A percentile compares a stretch with the other conserved stretches of the same genome.
Conservation (phyloP, 1,139 yeast genomes). For the Taiozyma sp. region DNA sequence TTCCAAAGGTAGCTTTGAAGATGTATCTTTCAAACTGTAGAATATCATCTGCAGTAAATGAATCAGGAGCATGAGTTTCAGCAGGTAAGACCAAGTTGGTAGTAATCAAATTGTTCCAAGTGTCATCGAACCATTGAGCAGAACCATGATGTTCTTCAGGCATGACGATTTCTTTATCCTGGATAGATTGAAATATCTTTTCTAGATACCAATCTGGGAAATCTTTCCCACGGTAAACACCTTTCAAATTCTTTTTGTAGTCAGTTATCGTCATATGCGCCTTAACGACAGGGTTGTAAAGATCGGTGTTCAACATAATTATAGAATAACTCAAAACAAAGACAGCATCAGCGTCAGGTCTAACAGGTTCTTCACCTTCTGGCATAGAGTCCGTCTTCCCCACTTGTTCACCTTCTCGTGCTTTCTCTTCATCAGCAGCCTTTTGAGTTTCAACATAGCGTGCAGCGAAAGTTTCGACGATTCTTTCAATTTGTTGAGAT, state of each 20-base stretch:
- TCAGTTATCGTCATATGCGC: constrained; percentile 85
- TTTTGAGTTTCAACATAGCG: constrained; percentile 49
- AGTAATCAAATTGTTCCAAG: constrained; percentile 82
- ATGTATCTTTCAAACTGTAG: constrained; percentile 50
- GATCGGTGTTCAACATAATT: constrained; percentile 73
- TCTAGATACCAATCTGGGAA: constrained; percentile 84
- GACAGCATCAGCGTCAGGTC: constrained; percentile 69
- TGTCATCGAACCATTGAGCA: constrained; percentile 86
- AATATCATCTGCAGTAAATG: constrained; percentile 26
- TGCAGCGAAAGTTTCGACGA: constrained; percentile 81
- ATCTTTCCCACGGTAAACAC: constrained; percentile 66
- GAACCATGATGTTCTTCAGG: constrained; percentile 93
- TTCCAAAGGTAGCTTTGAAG: constrained; percentile 48
- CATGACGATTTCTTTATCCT: constrained; percentile 87
- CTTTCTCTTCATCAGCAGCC: constrained; percentile 23
- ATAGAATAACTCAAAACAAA: constrained; percentile 70
- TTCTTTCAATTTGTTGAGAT: constrained; percentile 90
- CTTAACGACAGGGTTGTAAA: constrained; percentile 74
- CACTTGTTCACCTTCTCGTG: constrained; percentile 20
- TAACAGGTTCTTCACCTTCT: constrained; percentile 41
- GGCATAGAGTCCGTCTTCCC: constrained; percentile 33
- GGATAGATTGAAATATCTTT: constrained; percentile 73
- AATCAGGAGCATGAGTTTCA: constrained; percentile 22
- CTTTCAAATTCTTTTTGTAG: constrained; percentile 74
- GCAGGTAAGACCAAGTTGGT: constrained; percentile 32